Evolutionary conservation across 2,329 filamentous ascomycete genomes (phyloP), one percentile per base, ranked within the genome.

Genomic region (Mariannaea sp.): DNA sequence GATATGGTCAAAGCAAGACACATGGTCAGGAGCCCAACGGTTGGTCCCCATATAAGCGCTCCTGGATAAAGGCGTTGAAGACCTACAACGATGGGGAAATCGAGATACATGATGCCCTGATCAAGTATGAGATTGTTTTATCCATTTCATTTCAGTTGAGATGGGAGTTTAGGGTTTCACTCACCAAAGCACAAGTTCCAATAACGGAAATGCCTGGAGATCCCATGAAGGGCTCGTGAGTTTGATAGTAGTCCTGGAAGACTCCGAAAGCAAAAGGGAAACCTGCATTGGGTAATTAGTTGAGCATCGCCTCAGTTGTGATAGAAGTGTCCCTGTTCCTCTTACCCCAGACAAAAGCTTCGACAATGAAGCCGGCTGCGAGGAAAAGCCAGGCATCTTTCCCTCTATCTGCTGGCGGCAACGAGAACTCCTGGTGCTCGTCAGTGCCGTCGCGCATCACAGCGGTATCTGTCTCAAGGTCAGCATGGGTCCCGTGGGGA

Each of bases 201-300:
- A 88, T 81, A 7, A 81, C 73, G 8, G 84, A 76, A 26, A 87
- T 81, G 38, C 75, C 74, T 33, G 73, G 72, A 0, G 75, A 73
- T 2, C 75, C 74, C 4, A 70, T 69, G 50, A 88, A 88, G 2
- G 82, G 79, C 8, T 76, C 75, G 44, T 84, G 76, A 2, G 73
- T 77, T 22, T 74, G 78, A 67, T 88, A 88, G 68, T 86, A 85
- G 38, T 83, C 77, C 64, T 87, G 84, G 62, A 88, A 88, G 20
- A 89, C 78, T 30, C 85, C 86, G 61, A 84, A 89, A 1, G 83
- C 77, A 51, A 84, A 83, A 0, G 83, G 80, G 47, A 88, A 86
- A 1, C 84, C 84, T 86, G 22, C n/a, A n/a, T n/a, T n/a, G n/a
- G n/a, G n/a, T n/a, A n/a, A n/a, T n/a, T n/a, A 3, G 13, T 3